A percentile compares a stretch with the other conserved stretches of the same genome.
Evolutionary conservation across 345 rosid species (phyloP).

Genomic region (Citrus unshiu): DNA sequence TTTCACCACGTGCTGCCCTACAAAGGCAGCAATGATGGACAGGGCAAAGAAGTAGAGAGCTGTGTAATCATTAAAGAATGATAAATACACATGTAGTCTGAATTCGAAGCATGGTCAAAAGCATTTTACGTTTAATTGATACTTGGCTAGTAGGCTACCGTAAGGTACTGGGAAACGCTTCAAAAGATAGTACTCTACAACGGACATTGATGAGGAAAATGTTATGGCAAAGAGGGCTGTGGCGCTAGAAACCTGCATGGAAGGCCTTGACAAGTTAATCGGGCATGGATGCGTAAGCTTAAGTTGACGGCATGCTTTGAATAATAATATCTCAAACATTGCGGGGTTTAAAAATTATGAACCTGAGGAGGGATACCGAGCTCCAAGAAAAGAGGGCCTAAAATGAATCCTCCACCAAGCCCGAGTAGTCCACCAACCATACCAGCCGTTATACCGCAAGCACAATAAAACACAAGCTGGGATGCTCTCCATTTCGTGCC

Average conservation of each 20-base stretch:
- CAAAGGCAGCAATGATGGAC: background rate
- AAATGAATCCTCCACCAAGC: conserved; percentile 46
- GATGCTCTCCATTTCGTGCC: conserved; percentile 18
- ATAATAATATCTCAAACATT: background rate
- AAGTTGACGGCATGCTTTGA: background rate
- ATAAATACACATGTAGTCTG: background rate
- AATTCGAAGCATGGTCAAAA: background rate
- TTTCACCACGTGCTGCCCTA: conserved; percentile 28
- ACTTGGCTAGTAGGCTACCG: background rate
- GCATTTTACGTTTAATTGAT: background rate
- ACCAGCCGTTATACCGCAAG: conserved; percentile 35
- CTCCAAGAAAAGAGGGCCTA: conserved; percentile 44
- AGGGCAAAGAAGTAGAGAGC: conserved; percentile 1
- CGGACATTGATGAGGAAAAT: conserved; percentile 25
- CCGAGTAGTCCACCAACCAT: conserved; percentile 47
- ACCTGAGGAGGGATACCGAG: conserved; percentile 48
- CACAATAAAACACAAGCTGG: conserved; percentile 24
- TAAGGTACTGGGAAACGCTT: conserved; percentile 6
- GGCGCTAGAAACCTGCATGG: conserved; percentile 40
- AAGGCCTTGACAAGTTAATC: background rate
- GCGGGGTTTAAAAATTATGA: background rate
- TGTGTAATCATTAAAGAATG: background rate
- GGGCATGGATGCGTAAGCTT: background rate
- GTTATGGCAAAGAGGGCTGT: conserved; percentile 42
- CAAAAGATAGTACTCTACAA: conserved; percentile 26